phyloP scores from a whole-genome alignment of 768 basidiomycete species.

The Paxillus rubicundulus region DNA sequence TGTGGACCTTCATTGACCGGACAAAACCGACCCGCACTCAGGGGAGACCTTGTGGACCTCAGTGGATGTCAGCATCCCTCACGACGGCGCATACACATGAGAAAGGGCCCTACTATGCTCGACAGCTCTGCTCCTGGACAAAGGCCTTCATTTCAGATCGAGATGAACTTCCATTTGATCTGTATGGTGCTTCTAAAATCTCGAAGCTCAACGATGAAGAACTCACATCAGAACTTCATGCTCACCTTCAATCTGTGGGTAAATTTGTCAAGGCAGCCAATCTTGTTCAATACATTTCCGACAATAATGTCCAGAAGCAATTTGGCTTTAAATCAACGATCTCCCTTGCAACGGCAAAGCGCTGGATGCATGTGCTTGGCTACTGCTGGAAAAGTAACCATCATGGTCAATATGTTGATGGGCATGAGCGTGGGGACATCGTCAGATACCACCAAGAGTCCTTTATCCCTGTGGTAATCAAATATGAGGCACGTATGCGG shows the following conservation, averaged over 20 bases:
- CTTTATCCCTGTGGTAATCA: slow-evolving; percentile 20
- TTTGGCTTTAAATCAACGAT: slow-evolving; percentile 18
- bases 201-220: slow-evolving; percentile 13
- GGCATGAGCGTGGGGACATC: slow-evolving; percentile 33
- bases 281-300: slow-evolving; percentile 11
- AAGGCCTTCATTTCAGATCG: too few relatives aligned
- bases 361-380: slow-evolving; percentile 34
- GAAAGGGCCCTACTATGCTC: too few relatives aligned
- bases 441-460: slow-evolving; percentile 23
- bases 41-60: too few relatives aligned
- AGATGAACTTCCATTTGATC: slow-evolving; percentile 17
- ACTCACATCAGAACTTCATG: slow-evolving; percentile 8
- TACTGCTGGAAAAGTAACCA: slow-evolving; percentile 19
- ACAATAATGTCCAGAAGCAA: slow-evolving; percentile 6
- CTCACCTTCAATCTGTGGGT: slow-evolving; percentile 13
- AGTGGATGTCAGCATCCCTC: too few relatives aligned
- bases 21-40: too few relatives aligned
- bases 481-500: slow-evolving; percentile 17
- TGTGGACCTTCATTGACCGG: too few relatives aligned
- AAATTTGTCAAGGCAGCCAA: slow-evolving; percentile 14
- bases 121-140: too few relatives aligned
- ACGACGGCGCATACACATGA: too few relatives aligned
- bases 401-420: too few relatives aligned
- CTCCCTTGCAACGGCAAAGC: slow-evolving; percentile 30
- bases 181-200: slow-evolving; percentile 18